These are phyloP conservation scores for Kazachstania sp. DNA, from an alignment of 1,139 yeast species.

Conservation along the genomic window DNA sequence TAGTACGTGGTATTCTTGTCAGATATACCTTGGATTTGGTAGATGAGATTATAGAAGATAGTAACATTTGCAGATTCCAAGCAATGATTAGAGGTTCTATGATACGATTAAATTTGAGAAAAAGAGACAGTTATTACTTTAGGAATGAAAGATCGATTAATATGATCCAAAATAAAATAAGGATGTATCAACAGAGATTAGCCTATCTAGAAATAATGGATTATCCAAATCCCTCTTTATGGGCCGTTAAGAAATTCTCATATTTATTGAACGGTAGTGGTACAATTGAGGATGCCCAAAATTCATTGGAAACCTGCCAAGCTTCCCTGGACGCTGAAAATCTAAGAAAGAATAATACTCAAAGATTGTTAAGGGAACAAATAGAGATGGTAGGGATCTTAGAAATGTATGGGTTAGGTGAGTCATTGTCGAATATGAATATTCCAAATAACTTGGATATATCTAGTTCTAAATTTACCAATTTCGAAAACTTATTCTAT, in stretches of 20 bases:
- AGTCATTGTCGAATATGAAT: background rate
- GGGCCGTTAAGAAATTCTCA: constrained; percentile 71
- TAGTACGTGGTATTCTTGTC: constrained; percentile 40
- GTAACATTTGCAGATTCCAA: constrained; percentile 34
- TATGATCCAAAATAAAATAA: constrained; percentile 63
- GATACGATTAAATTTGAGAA: constrained; percentile 25
- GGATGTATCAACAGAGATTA: constrained; percentile 57
- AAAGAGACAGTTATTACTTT: constrained; percentile 46
- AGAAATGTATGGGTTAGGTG: constrained; percentile 14
- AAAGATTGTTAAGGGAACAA: constrained; percentile 19
- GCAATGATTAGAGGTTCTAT: constrained; percentile 32
- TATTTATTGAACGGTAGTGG: constrained; percentile 68
- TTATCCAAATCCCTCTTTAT: constrained; percentile 66
- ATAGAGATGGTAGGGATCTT: constrained; percentile 17
- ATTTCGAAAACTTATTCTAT: constrained; percentile 72
- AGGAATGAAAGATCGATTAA: constrained; percentile 50
- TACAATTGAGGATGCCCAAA: constrained; percentile 66
- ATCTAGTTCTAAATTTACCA: constrained; percentile 16
- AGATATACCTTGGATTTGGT: constrained; percentile 43
- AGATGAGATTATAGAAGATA: constrained; percentile 43
- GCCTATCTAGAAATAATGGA: constrained; percentile 69
- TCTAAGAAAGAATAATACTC: constrained; percentile 48
- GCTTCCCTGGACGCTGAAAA: constrained; percentile 75
- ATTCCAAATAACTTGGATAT: constrained; percentile 4
- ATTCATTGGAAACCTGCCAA: constrained; percentile 57